Evolutionary conservation across 441 rosid genomes (phyloP), one percentile per base, ranked within the genome.

Genomic region (Breynia disticha): DNA sequence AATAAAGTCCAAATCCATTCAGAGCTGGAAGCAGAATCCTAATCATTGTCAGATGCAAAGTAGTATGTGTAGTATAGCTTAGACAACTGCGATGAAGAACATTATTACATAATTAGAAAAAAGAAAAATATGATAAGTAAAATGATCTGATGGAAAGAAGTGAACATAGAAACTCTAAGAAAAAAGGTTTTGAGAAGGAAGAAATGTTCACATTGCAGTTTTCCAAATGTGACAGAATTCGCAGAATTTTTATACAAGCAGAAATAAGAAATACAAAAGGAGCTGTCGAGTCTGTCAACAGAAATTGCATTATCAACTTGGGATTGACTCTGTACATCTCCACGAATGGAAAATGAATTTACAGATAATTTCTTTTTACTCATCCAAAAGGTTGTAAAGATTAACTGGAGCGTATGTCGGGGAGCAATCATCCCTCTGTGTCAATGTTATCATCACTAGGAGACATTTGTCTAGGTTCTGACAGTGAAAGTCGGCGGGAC

Each of bases 401-500:
- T 48, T 51, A 66, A 57, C 59, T 46, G 63, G 61, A 45, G 52
- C 38, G 66, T 46, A 55, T 60, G 47, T 47, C 46, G 35, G 57
- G 56, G 55, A 63, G 56, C 57, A 17, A 51, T 76, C 74, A 81
- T 64, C 75, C 81, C 63, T 82, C 88, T 48, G 84, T 54, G 56
- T 87, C 88, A 76, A 83, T 75, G 48, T 63, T 65, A 64, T 78
- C 91, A 66, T 86, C 90, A 45, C 84, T 79, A 50, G 87, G 57
- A 55, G 91, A 60, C 75, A 81, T 76, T 65, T 84, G 95, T 72
- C 96, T 80, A 55, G 87, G 75, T 74, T 90, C 98, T 46, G 98
- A 74, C 59, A 79, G 61, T 28, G 96, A 76, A 59, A 76, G 70
- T 57, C 84, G 76, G 69, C 87, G 82, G 50, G 87, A 67, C 13